Conservation (phyloP, 148 eudicot species). For the Oxyria digyna region DNA sequence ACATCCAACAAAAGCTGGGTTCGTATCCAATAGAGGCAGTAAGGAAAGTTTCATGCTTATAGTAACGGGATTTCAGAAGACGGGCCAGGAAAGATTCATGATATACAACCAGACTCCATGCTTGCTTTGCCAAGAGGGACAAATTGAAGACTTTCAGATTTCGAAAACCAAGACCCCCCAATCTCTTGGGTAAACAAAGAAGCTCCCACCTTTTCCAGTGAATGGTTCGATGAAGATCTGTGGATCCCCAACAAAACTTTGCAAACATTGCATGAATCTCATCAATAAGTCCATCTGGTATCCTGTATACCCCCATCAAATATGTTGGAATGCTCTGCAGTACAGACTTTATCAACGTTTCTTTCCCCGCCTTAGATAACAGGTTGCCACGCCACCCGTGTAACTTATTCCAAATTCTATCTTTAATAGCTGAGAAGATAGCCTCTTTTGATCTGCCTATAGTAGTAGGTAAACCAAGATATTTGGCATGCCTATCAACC, state of each 20-base stretch:
- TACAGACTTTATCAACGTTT: background rate
- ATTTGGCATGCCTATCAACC: background rate
- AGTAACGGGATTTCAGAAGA: too few species aligned
- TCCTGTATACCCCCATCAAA: too few species aligned
- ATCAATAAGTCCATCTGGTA: too few species aligned
- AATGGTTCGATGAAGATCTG: background rate
- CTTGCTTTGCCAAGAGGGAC: background rate
- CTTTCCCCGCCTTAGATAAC: background rate
- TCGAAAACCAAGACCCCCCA: background rate
- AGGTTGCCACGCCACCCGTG: background rate
- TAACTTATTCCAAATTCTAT: background rate
- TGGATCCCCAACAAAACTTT: background rate
- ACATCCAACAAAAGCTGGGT: too few species aligned
- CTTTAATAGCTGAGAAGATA: background rate
- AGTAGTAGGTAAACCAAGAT: background rate
- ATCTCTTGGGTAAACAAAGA: background rate
- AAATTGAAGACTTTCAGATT: background rate
- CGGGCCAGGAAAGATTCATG: too few species aligned
- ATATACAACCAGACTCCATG: too few species aligned
- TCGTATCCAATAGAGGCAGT: too few species aligned
- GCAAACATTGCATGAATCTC: too few species aligned
- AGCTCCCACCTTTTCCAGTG: background rate
- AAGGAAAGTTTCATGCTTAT: too few species aligned
- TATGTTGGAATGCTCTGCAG: background rate
- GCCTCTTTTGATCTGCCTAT: background rate